Conservation (phyloP, 2,329 filamentous ascomycete species). For the Dactylonectria estremocensis region DNA sequence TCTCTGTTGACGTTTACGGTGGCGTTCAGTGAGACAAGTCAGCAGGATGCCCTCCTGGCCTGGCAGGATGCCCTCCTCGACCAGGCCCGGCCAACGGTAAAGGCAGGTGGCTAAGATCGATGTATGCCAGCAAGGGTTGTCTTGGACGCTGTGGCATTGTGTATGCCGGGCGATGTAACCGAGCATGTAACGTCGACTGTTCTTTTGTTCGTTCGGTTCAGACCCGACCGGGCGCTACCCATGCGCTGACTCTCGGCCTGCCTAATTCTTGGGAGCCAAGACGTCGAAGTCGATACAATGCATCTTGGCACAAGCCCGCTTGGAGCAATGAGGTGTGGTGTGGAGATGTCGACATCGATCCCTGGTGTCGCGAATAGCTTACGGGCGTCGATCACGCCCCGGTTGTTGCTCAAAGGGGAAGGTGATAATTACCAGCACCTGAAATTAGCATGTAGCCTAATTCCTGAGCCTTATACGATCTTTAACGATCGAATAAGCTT, state of each 20-base stretch:
- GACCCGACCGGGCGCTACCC: background rate
- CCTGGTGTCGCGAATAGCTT: slow-evolving; percentile 24
- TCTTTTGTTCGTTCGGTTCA: background rate
- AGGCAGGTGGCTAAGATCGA: background rate
- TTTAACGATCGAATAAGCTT: slow-evolving; percentile 22
- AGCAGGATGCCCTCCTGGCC: background rate
- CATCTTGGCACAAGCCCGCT: slow-evolving; percentile 9
- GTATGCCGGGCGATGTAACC: slow-evolving; percentile 12
- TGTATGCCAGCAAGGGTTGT: slow-evolving; percentile 7
- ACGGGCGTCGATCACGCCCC: slow-evolving; percentile 2
- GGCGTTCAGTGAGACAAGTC: background rate
- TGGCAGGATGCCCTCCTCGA: background rate
- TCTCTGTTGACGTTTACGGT: slow-evolving; percentile 13
- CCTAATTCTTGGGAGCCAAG: slow-evolving; percentile 3
- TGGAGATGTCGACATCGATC: slow-evolving; percentile 32
- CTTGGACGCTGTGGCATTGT: background rate
- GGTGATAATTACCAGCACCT: slow-evolving; percentile 42
- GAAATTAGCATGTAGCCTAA: slow-evolving; percentile 5
- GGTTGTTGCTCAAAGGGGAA: slow-evolving; percentile 19
- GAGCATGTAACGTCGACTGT: slow-evolving; percentile 13
- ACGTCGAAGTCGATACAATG: background rate
- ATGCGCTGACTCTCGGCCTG: slow-evolving; percentile 17
- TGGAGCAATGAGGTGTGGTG: slow-evolving; percentile 16
- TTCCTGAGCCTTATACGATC: background rate
- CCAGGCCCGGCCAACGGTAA: slow-evolving; percentile 2